Evolutionary conservation across 768 basidiomycete genomes (phyloP).

Genomic region (Agaricus sinodeliciosus): DNA sequence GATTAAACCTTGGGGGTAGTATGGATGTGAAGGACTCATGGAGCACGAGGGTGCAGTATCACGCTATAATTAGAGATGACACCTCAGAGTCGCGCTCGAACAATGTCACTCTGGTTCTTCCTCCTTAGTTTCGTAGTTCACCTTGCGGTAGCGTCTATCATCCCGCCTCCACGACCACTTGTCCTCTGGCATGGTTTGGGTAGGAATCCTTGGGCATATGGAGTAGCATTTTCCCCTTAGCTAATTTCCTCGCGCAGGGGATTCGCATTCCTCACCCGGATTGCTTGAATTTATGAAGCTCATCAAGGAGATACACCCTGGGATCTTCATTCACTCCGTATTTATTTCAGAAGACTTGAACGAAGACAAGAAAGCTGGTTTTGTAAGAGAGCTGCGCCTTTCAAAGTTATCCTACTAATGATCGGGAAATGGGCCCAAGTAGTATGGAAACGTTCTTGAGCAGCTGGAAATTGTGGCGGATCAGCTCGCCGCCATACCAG

Average conservation of each 20-base stretch:
- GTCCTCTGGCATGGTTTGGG: constrained; percentile 76
- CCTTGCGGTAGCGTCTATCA: neutral
- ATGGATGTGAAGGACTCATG: constrained; percentile 6
- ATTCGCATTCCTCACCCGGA: constrained; percentile 66
- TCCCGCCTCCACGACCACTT: constrained; percentile 37
- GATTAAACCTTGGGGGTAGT: constrained; percentile 6
- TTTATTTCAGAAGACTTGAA: constrained; percentile 57
- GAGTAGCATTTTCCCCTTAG: neutral
- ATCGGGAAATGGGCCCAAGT: neutral
- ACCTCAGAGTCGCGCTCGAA: neutral
- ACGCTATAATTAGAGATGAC: too few relatives aligned
- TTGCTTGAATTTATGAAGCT: constrained; percentile 58
- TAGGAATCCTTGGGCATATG: constrained; percentile 13
- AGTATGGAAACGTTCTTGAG: constrained; percentile 77
- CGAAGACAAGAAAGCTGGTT: constrained; percentile 62
- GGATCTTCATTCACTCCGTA: constrained; percentile 73
- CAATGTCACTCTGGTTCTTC: constrained; percentile 1
- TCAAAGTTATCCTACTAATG: neutral
- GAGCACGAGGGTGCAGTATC: too few relatives aligned
- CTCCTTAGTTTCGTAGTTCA: neutral
- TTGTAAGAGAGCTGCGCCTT: constrained; percentile 43
- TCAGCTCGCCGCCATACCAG: constrained; percentile 57
- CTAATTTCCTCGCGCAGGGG: constrained; percentile 51
- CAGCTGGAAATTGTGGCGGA: constrained; percentile 60
- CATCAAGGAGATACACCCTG: constrained; percentile 60